Percentiles rank a stretch among this genome's conserved stretches.
Evolutionary conservation across 1,284 basidiomycete genomes (phyloP).

Genomic region (Ustilago cynodontis): DNA sequence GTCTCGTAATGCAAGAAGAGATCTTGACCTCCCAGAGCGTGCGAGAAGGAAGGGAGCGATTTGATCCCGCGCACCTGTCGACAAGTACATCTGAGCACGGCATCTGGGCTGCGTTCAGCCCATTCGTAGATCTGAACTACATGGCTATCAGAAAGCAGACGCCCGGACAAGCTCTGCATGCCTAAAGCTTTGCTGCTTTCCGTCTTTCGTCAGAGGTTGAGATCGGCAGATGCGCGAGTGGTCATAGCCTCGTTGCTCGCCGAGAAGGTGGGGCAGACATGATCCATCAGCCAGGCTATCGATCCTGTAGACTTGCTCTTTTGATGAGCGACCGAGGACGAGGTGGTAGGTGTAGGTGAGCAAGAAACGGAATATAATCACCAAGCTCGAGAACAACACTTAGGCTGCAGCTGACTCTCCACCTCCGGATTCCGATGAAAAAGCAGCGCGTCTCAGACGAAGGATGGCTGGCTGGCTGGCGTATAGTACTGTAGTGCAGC

Average conservation of each 20-base stretch:
- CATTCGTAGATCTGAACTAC: constrained; percentile 39
- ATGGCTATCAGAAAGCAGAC: constrained; percentile 24
- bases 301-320: neutral
- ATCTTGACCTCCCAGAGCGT: constrained; percentile 32
- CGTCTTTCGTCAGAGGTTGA: neutral
- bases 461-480: neutral
- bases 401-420: constrained; percentile 2
- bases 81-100: constrained; percentile 41
- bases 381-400: constrained; percentile 15
- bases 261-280: neutral
- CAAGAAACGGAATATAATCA: neutral
- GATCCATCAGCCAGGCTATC: neutral
- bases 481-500: too few species aligned
- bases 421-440: constrained; percentile 12
- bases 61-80: constrained; percentile 25
- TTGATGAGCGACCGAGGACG: neutral
- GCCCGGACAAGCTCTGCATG: constrained; percentile 18
- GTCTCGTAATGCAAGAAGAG: constrained; percentile 35
- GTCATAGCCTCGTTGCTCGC: neutral
- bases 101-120: constrained; percentile 17
- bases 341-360: neutral
- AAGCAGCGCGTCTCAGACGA: too few species aligned
- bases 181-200: neutral
- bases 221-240: neutral
- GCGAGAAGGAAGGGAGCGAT: constrained; percentile 19